Evolutionary conservation across 176 grass and related monocot genomes (phyloP).

Genomic region (Triticum aestivum): IWGSC_CS_RefSeq_v2.1 NC_057808.1:437187949-437188448

Average conservation of each 20-base stretch:
- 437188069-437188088: neutral
- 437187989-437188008: neutral
- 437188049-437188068: neutral
- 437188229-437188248: constrained; percentile 52
- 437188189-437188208: neutral
- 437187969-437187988: neutral
- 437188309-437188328: constrained; percentile 48
- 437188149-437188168: constrained; percentile 12
- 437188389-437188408: constrained; percentile 49
- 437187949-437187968: neutral
- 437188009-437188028: neutral
- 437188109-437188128: neutral
- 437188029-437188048: neutral
- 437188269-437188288: constrained; percentile 48
- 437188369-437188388: constrained; percentile 29
- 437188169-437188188: neutral
- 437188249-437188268: constrained; percentile 32
- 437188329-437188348: constrained; percentile 37
- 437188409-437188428: constrained; percentile 41
- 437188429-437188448: constrained; percentile 46
- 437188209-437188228: constrained; percentile 28
- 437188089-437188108: neutral
- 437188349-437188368: constrained; percentile 57
- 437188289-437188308: constrained; percentile 54
- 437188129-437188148: constrained; percentile 5